Percentiles rank a stretch among this genome's conserved stretches.
These are phyloP conservation scores for Multifurca ochricompacta DNA, from an alignment of 768 basidiomycete species.

Conservation along the genomic window DNA sequence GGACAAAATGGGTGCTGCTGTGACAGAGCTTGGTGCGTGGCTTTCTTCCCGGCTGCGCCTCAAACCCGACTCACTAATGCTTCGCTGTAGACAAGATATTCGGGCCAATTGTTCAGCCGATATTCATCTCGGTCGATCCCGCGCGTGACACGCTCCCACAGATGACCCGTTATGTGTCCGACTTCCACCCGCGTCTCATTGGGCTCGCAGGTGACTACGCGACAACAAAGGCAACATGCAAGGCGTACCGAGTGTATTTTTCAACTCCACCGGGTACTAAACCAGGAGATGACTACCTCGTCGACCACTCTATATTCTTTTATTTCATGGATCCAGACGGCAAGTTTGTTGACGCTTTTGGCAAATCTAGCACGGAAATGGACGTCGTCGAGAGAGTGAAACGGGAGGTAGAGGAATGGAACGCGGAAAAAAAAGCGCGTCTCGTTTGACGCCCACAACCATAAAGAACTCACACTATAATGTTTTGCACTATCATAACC, in stretches of 20 bases:
- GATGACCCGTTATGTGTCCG: slow-evolving; percentile 58
- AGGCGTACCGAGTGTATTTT: slow-evolving; percentile 96
- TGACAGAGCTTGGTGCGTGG: slow-evolving; percentile 63
- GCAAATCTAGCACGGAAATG: slow-evolving; percentile 64
- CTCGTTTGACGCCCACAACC: slow-evolving; percentile 24
- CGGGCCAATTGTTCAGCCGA: slow-evolving; percentile 69
- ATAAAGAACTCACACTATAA: neutral
- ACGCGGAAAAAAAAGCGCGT: slow-evolving; percentile 30
- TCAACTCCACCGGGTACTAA: slow-evolving; percentile 88
- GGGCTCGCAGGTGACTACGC: slow-evolving; percentile 87
- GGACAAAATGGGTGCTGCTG: slow-evolving; percentile 82
- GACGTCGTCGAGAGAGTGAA: slow-evolving; percentile 60
- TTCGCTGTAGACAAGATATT: slow-evolving; percentile 50
- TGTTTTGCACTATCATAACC: neutral
- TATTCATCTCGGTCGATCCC: slow-evolving; percentile 97
- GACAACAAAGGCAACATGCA: slow-evolving; percentile 80
- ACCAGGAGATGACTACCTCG: slow-evolving; percentile 88
- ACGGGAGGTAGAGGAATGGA: slow-evolving; percentile 41
- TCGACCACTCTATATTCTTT: slow-evolving; percentile 95
- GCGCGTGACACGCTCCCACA: slow-evolving; percentile 69
- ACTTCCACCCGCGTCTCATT: slow-evolving; percentile 87
- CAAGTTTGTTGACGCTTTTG: slow-evolving; percentile 94
- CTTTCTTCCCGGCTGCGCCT: neutral
- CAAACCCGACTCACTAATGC: neutral
- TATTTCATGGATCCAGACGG: slow-evolving; percentile 97